Base-by-base conservation (phyloP, 2,329 filamentous ascomycete species). In the Pseudogymnoascus destructans region DNA sequence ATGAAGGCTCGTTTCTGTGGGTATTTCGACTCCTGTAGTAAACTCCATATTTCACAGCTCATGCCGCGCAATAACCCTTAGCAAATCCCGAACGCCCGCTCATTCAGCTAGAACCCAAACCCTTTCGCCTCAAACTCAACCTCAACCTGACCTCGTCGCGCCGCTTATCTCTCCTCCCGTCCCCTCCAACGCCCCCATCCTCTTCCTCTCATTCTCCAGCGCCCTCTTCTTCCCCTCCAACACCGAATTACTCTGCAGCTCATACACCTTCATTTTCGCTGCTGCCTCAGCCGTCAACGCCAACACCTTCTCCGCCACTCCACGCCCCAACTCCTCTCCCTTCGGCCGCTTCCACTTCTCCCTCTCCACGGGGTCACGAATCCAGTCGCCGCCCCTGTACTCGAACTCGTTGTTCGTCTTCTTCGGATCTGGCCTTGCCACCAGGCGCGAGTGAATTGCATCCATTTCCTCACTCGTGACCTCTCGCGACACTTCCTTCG, bases 281-380 rank as follows among this genome's bases (percentile, higher is more conserved):
- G 62, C 61, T 52, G 66, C 62, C 15, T 66, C 58, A 23, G 64
- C 64, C n/a, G 69, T 64, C 52, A 67, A 63, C 33, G 68, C 65
- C 52, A 70, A 70, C 32, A 73, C 60, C n/a, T 67, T 64, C 61
- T 69, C 63, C 55, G 75, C 69, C 61, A 72, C 70, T 15, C 42
- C 42, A 30, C 68, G 65, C 64, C 73, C 74, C 59, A 76, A 63
- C 38, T 74, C 68, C 58, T 73, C 61, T 65, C 77, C 74, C 65
- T 77, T 73, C 4, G 71, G 72, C 57, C 71, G 32, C 30, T 55
- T 54, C 49, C 27, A n/a, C 13, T 30, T 52, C 52, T 49, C 13
- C 23, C 46, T 55, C 32, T 36, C 42, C 3, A 42, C 60, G 3
- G 49, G 57, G 7, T 59, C 56, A 8, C 42, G 42, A 27, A 52